Evolutionary conservation across 148 eudicot species (phyloP), one percentile per base, ranked within the genome.

Genomic region (Rhododendron griersonianum): DNA sequence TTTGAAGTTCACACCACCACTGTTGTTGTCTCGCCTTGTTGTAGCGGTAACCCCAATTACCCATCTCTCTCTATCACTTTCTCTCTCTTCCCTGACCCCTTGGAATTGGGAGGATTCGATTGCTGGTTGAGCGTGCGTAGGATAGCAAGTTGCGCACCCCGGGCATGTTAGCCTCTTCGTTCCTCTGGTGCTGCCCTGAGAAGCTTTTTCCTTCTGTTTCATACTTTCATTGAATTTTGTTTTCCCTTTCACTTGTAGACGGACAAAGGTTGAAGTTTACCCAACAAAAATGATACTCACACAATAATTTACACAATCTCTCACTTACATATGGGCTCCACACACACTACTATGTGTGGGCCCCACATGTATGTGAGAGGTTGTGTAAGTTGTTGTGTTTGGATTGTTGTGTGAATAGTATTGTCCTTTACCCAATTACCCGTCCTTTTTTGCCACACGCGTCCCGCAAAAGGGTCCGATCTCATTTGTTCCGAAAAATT

Each of bases 81-180:
- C 85, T 67, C 41, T 67, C 78, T 47, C 75, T 61, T 41, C 48
- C 33, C 75, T 13, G 37, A 69, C 75, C 75, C 39, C 11, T 28
- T 25, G 75, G 39, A 33, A 28, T 28, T 25, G 75, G 39, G 74
- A 28, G 35, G 75, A 30, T 55, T 4, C 48, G 45, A 1, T 61
- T 59, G 33, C 84, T 61, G 74, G 74, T 21, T 37, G 69, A 13
- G 65, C 28, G 84, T 82, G 75, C 84, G 84, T 82, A 82, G 75
- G 84, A 82, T 82, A 61, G 44, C 50, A 13, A 41, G 35, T 28
- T 82, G 44, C 84, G 75, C 84, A 82, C 33, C 19, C 84, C 37
- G 73, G 5, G 33, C 41, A 61, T n/a, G 84, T 11, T 61, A 82
- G 15, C 15, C 23, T 51, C 25, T 28, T 33, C 41, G 4, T 35